Evolutionary conservation across 345 rosid genomes (phyloP), one percentile per base, ranked within the genome.

Genomic region (Populus nigra): DNA sequence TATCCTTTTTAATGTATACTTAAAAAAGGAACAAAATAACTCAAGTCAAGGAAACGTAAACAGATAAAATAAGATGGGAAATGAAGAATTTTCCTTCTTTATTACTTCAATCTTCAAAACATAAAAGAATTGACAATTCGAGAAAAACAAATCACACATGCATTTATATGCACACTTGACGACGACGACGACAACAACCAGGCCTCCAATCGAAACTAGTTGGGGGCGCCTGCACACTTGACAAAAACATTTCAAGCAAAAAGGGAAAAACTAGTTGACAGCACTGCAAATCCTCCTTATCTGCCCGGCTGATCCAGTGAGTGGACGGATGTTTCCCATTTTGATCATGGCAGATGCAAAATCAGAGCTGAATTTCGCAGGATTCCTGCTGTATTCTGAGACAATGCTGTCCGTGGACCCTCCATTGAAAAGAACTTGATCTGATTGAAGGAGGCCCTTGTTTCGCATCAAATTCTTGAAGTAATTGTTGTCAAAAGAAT

Each of bases 311-410:
- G 88, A 57, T 25, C 87, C 88, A 1, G 88, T 85, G 10, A 83
- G 84, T 29, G 87, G 76, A 31, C 80, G 66, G 11, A 88, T 81
- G 66, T 88, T 76, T 72, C 88, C 89, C 89, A 86, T 88, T 59
- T 83, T 88, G 67, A 86, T 76, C 91, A 86, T 88, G 33, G 91
- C 89, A 67, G 86, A 73, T 17, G 65, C 79, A 7, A 59, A 88
- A 80, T 86, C 89, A 3, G 84, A 79, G 3, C 55, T 50, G 61
- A 78, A 78, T 41, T 35, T 27, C 1, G 57, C 22, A 17, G 22
- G 76, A 33, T 33, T 72, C 20, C 20, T 25, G 50, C 76, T 78
- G 22, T 78, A 78, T 36, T 66, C 81, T 1, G 45, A 3, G 3
- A 78, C 81, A 18, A 72, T 72, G 10, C 22, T 57, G 27, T 78